Evolutionary conservation across 164 flowering plant species (phyloP).

Genomic region (Sedum album): DNA sequence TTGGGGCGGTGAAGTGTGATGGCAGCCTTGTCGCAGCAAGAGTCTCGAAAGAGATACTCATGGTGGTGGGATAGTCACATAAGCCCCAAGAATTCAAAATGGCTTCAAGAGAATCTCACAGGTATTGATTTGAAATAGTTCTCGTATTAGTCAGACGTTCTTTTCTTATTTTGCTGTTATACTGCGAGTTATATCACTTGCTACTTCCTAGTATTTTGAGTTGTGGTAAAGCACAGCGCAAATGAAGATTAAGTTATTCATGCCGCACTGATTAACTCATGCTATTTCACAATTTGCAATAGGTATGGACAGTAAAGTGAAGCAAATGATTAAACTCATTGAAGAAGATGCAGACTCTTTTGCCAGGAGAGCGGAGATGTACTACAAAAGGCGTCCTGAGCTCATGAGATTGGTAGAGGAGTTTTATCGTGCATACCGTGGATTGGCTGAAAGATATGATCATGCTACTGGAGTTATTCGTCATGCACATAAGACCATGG

Average conservation of each 20-base stretch:
- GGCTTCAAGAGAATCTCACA: conserved; percentile 92
- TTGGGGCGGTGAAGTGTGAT: background rate
- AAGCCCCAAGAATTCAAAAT: conserved; percentile 93
- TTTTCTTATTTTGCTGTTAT: background rate
- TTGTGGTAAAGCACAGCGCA: background rate
- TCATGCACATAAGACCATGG: conserved; percentile 61
- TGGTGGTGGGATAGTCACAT: conserved; percentile 99
- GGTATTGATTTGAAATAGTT: conserved; percentile 22
- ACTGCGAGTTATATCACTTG: background rate
- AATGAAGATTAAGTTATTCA: too few relatives aligned
- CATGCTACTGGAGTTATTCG: conserved; percentile 65
- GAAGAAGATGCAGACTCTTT: conserved; percentile 78
- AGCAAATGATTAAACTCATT: conserved; percentile 58
- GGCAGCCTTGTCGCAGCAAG: background rate
- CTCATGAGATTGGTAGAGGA: conserved; percentile 71
- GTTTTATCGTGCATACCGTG: conserved; percentile 66
- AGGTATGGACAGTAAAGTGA: conserved; percentile 65
- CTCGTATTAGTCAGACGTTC: background rate
- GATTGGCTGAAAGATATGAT: conserved; percentile 70
- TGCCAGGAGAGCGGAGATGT: conserved; percentile 76
- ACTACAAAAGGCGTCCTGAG: conserved; percentile 68
- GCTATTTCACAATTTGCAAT: conserved; percentile 15
- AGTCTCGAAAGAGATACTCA: conserved; percentile 35
- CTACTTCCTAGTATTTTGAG: background rate
- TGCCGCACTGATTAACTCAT: too few relatives aligned